Percentiles rank a stretch among this genome's conserved stretches.
phyloP scores from a whole-genome alignment of 441 rosid genomes.

The Lepidium campestre region DNA sequence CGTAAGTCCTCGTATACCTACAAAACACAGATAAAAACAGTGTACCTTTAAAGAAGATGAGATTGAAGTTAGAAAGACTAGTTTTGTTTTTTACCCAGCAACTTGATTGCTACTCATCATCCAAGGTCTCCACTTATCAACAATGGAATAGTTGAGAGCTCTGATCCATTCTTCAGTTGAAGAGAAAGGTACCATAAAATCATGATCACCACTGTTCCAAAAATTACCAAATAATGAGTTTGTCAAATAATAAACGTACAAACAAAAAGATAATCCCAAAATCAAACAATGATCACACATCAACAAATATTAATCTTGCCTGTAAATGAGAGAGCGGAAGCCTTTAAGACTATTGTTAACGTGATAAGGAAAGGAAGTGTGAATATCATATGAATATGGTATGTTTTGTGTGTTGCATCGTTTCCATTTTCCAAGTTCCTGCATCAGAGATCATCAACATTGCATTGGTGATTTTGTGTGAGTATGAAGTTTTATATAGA shows the following conservation, averaged over 20 bases:
- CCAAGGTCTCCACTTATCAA: conserved; percentile 73
- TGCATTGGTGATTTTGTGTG: conserved; percentile 17
- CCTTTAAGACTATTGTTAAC: conserved; percentile 43
- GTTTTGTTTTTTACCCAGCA: conserved; percentile 42
- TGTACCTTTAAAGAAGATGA: background rate
- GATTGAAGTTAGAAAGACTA: background rate
- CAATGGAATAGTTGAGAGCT: conserved; percentile 42
- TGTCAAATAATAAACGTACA: background rate
- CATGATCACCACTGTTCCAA: conserved; percentile 68
- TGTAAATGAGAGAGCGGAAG: conserved; percentile 56
- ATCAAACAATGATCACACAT: background rate
- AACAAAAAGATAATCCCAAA: background rate
- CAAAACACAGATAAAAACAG: background rate
- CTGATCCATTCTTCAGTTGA: conserved; percentile 71
- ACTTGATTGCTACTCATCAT: conserved; percentile 36
- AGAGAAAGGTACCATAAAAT: conserved; percentile 41
- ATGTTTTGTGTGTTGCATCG: conserved; percentile 40
- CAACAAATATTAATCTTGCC: conserved; percentile 27
- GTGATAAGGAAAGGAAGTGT: conserved; percentile 33
- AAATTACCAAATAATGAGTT: background rate
- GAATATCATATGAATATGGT: conserved; percentile 33
- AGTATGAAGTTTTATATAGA: background rate
- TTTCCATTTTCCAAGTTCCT: conserved; percentile 41
- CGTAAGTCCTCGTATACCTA: conserved; percentile 56
- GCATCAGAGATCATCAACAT: background rate